These are phyloP conservation scores for Curvularia sp. DNA, from an alignment of 2,329 filamentous ascomycete genomes.

Conservation along the genomic window DNA sequence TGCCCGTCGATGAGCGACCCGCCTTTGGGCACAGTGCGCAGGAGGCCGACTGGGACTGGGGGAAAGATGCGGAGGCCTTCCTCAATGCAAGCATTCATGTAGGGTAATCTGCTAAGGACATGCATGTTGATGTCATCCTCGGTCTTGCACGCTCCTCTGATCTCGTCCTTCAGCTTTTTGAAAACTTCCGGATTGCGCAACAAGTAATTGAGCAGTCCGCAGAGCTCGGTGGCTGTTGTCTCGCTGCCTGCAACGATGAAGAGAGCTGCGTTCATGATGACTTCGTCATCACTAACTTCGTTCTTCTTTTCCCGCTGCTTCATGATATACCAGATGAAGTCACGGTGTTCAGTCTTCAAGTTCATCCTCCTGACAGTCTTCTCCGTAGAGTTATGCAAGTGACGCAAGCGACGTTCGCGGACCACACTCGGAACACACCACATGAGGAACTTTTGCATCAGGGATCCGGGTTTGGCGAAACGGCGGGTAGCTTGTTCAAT, in stretches of 20 bases:
- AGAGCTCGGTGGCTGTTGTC: conserved; percentile 45
- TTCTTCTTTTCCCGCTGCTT: conserved; percentile 45
- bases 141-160: conserved; percentile 35
- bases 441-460: conserved; percentile 35
- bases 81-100: conserved; percentile 56
- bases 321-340: conserved; percentile 48
- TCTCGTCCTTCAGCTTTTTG: conserved; percentile 35
- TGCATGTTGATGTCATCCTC: conserved; percentile 47
- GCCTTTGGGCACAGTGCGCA: conserved; percentile 45
- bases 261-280: conserved; percentile 43
- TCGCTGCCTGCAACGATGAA: conserved; percentile 47
- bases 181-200: conserved; percentile 36
- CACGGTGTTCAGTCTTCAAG: conserved; percentile 41
- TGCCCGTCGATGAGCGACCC: conserved; percentile 50
- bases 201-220: conserved; percentile 41
- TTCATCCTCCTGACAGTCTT: conserved; percentile 40
- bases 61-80: conserved; percentile 58
- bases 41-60: conserved; percentile 53
- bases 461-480: conserved; percentile 35
- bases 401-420: conserved; percentile 35
- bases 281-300: conserved; percentile 42
- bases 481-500: conserved; percentile 42
- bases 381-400: conserved; percentile 41
- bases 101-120: conserved; percentile 41
- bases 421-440: conserved; percentile 41